phyloP scores from a whole-genome alignment of 2,329 filamentous ascomycete species.

The Colletotrichum sojae region DNA sequence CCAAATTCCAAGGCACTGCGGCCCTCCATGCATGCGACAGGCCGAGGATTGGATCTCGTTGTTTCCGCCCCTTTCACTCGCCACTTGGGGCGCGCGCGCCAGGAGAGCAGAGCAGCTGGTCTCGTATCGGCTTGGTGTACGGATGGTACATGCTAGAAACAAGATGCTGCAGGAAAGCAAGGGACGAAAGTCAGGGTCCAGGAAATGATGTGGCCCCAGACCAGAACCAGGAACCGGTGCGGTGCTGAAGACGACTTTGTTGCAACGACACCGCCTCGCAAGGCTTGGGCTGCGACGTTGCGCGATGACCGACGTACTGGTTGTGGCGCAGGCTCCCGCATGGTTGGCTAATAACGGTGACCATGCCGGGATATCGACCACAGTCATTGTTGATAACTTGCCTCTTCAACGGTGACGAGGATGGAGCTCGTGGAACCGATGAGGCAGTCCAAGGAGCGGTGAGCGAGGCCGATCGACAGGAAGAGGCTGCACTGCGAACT shows the following conservation, averaged over 20 bases:
- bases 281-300: constrained; percentile 10
- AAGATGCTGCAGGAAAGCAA: constrained; percentile 7
- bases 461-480: too few species aligned
- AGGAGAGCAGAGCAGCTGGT: background rate
- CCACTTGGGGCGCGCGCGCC: background rate
- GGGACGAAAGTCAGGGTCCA: constrained; percentile 3
- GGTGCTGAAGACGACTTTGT: constrained; percentile 10
- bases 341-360: constrained; percentile 10
- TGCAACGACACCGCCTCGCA: constrained; percentile 21
- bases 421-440: constrained; percentile 5
- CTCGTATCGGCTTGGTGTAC: constrained; percentile 17
- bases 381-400: constrained; percentile 3
- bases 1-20: constrained; percentile 16
- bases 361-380: background rate
- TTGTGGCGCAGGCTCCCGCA: constrained; percentile 5
- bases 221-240: background rate
- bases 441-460: background rate
- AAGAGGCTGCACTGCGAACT: too few species aligned
- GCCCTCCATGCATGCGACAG: background rate
- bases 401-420: constrained; percentile 11
- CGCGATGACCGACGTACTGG: background rate
- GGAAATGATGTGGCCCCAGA: constrained; percentile 1
- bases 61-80: background rate
- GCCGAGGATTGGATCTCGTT: constrained; percentile 21
- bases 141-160: background rate